Conservation (phyloP, 2,329 filamentous ascomycete genomes). For the Aspergillus sp. region DNA sequence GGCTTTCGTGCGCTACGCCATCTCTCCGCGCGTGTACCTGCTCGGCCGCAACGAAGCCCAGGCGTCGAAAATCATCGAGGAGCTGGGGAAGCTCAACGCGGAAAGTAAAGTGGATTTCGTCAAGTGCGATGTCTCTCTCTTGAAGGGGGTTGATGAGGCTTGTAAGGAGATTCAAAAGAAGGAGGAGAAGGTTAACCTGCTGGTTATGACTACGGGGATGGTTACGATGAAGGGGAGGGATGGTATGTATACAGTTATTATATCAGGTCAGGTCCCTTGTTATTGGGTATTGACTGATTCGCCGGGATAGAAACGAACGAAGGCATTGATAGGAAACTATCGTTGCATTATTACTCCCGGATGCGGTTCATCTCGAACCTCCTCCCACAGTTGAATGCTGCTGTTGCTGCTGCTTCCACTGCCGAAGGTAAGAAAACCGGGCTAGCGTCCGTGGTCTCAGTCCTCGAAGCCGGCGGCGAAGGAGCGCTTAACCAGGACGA, state of each 20-base stretch:
- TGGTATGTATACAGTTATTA: too few species aligned
- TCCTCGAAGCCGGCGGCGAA: slow-evolving; percentile 6
- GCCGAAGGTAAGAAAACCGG: not conserved
- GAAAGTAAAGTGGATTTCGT: slow-evolving; percentile 50
- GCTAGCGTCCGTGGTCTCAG: slow-evolving; percentile 1
- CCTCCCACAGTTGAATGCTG: slow-evolving; percentile 22
- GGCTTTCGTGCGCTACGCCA: slow-evolving; percentile 32
- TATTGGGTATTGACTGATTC: not conserved
- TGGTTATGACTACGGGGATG: slow-evolving; percentile 30
- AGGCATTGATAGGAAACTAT: slow-evolving; percentile 31
- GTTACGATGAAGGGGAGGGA: slow-evolving; percentile 1
- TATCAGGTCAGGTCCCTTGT: too few species aligned
- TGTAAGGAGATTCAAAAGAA: slow-evolving; percentile 46
- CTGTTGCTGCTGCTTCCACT: not conserved
- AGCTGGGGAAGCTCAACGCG: slow-evolving; percentile 47
- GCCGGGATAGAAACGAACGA: slow-evolving; percentile 28
- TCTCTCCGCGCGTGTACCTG: slow-evolving; percentile 52
- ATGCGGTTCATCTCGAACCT: slow-evolving; percentile 36
- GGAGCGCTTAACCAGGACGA: not conserved
- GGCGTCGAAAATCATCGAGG: slow-evolving; percentile 42
- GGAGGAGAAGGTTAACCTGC: slow-evolving; percentile 30
- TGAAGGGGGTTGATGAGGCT: slow-evolving; percentile 53
- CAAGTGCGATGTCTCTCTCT: slow-evolving; percentile 49
- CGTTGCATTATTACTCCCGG: slow-evolving; percentile 34
- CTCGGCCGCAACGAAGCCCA: slow-evolving; percentile 46